Base-by-base conservation (phyloP, 192 early-diverging fungal genomes). In the Powellomyces hirtus region DNA sequence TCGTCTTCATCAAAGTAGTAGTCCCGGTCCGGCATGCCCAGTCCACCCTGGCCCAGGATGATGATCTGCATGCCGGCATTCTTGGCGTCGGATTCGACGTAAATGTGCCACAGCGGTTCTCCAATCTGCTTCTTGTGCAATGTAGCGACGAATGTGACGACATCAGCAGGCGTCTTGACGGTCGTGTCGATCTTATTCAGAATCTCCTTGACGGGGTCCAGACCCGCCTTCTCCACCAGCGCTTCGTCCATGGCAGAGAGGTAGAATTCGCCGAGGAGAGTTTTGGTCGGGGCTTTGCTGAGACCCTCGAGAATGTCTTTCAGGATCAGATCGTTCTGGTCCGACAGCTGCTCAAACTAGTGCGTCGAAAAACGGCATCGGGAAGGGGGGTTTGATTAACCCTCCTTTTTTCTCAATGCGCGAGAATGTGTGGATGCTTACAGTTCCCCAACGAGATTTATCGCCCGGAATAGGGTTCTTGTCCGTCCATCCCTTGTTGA, bases 401-500 rank as follows among this genome's bases (percentile, higher is more conserved):
- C n/a, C n/a, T n/a, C n/a, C n/a, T n/a, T n/a, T n/a, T n/a, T n/a
- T n/a, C n/a, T n/a, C n/a, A n/a, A n/a, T n/a, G n/a, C n/a, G n/a
- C n/a, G n/a, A n/a, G n/a, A n/a, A n/a, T n/a, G n/a, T n/a, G n/a
- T n/a, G n/a, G n/a, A n/a, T n/a, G n/a, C n/a, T n/a, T n/a, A n/a
- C n/a, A 18, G 18, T 18, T 42, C 53, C 53, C 16, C 33, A 56
- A 27, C 53, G 59, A 1, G 84, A 70, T 64, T 86, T 82, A 68
- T 89, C 89, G 27, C 82, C 80, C 16, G 88, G 86, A 50, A 91
- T 89, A 4, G 75, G 45, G 29, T 84, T 52, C 13, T 69, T 66
- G 37, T 79, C 66, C 52, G 84, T 57, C 75, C 84, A 89, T 30
- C 81, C 83, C 16, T 86, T 86, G 26, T 56, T 56, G 53, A 18